Base-by-base conservation (phyloP, 176 grass and related monocot species). In the Oryza nivara region DNA sequence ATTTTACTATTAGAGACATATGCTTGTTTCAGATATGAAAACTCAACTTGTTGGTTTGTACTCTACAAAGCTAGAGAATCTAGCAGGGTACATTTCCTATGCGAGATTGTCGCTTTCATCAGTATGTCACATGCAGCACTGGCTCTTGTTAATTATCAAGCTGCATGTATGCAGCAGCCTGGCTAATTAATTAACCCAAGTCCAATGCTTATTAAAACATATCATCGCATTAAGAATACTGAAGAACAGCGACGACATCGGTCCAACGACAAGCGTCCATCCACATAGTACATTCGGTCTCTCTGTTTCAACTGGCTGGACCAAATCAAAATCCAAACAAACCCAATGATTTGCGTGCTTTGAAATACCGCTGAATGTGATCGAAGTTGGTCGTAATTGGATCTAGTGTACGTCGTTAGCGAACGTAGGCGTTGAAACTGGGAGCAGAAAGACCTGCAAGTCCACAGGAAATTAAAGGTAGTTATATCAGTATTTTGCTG, bases 1-100 rank as follows among this genome's bases (percentile, higher is more conserved):
- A 65, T 26, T 9, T 16, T 19, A 19, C 26, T 66, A 26, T 2
- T 25, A 44, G 38, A 23, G 40, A 43, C 36, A 44, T 71, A 44
- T 8, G 52, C 52, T 14, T 32, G 11, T 34, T 48, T 65, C 52
- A 34, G 38, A 1, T 0, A 43, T 74, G 58, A 74, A 36, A 46
- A 51, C 58, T 13, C 17, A 61, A 7, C 3, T 74, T 8, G 3
- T 63, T 63, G 58, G 58, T 36, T 5, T 47, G 58, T 6, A 36
- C n/a, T 41, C 13, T 17, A 20, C n/a, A n/a, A 63, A 63, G 64
- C 34, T 7, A 58, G 14, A 45, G 83, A 85, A 84, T 84, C 82
- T 67, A 76, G 45, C 5, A 54, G 26, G 30, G 58, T 9, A 64
- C 40, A 16, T 35, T 40, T 49, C 70, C 43, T 23, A 83, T 51